phyloP scores from a whole-genome alignment of 257 asterid genomes.

The Ligustrum vulgare region DNA sequence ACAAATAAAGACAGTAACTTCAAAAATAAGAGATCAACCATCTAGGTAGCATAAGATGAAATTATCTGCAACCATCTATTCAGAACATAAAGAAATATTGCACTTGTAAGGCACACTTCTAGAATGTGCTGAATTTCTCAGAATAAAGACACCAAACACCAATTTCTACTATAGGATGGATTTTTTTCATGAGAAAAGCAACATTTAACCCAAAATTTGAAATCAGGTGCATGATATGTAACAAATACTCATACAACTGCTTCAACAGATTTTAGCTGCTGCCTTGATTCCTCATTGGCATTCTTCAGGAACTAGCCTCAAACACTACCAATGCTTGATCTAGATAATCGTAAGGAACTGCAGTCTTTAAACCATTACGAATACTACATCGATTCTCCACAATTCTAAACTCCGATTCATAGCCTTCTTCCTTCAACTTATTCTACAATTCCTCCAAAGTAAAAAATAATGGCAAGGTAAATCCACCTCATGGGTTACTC shows the following conservation, averaged over 20 bases:
- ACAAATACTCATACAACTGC: slow-evolving; percentile 47
- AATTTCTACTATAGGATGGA: neutral
- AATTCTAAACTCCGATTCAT: slow-evolving; percentile 54
- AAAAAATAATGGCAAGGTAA: slow-evolving; percentile 72
- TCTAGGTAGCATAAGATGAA: neutral
- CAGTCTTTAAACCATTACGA: slow-evolving; percentile 81
- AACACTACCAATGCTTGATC: slow-evolving; percentile 82
- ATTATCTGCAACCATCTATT: neutral
- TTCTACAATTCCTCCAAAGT: slow-evolving; percentile 81
- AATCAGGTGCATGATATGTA: neutral
- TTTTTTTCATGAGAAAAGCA: slow-evolving; percentile 2
- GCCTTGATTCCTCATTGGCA: slow-evolving; percentile 53
- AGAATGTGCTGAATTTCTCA: neutral
- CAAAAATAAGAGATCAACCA: neutral
- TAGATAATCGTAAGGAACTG: slow-evolving; percentile 83
- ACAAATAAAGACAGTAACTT: neutral
- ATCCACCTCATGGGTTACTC: slow-evolving; percentile 94
- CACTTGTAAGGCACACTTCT: neutral
- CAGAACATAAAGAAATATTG: neutral
- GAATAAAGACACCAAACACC: neutral
- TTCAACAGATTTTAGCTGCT: slow-evolving; percentile 35
- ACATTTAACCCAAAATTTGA: neutral
- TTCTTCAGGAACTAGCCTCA: slow-evolving; percentile 77
- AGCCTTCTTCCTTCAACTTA: slow-evolving; percentile 29
- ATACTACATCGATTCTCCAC: slow-evolving; percentile 64